Conservation (phyloP, 768 basidiomycete genomes). For the Xanthoconium stramineum region DNA sequence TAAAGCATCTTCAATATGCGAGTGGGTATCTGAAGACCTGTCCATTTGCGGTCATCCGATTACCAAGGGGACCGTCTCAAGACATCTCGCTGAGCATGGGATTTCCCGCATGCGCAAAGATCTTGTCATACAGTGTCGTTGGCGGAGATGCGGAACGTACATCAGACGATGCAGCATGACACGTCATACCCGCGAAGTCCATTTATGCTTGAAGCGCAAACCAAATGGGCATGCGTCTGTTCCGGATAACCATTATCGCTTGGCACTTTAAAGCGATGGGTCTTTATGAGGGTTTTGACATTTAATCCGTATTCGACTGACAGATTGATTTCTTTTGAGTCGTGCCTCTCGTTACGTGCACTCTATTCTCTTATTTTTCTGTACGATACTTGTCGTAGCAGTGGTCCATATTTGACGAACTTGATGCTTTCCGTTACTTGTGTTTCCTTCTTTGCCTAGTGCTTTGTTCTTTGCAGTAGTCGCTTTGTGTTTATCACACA, state of each 20-base stretch:
- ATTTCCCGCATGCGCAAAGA: slow-evolving; percentile 3
- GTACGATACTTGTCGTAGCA: slow-evolving; percentile 3
- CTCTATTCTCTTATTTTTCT: not conserved
- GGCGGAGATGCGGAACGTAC: not conserved
- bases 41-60: slow-evolving; percentile 4
- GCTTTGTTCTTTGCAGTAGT: too few relatives aligned
- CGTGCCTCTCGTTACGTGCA: not conserved
- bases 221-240: not conserved
- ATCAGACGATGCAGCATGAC: slow-evolving; percentile 5
- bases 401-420: not conserved
- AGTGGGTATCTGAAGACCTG: not conserved
- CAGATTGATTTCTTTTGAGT: not conserved
- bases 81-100: slow-evolving; percentile 16
- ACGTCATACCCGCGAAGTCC: slow-evolving; percentile 17
- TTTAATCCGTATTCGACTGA: not conserved
- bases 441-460: not conserved
- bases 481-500: too few relatives aligned
- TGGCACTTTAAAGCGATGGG: not conserved
- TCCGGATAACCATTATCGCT: not conserved
- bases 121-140: not conserved
- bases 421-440: not conserved
- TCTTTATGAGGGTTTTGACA: not conserved
- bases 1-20: not conserved
- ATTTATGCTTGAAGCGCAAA: slow-evolving; percentile 12
- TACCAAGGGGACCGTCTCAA: not conserved